Percentiles rank a stretch among this genome's conserved stretches.
Evolutionary conservation across 768 basidiomycete genomes (phyloP).

Genomic region (Pulveroboletus sp.): DNA sequence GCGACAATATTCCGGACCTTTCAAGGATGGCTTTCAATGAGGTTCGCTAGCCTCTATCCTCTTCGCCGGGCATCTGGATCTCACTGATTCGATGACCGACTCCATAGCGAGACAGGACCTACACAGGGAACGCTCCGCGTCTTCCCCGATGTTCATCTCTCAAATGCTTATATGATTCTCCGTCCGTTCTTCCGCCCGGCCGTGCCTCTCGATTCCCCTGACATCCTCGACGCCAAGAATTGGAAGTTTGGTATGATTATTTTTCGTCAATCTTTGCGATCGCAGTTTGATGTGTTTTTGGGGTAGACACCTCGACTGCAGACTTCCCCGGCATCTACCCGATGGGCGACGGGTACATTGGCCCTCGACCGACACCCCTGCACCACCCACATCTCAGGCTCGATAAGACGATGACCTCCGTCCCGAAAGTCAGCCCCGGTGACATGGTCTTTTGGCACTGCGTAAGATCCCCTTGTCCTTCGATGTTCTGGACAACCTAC

Average conservation of each 20-base stretch:
- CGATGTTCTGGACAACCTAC: background rate
- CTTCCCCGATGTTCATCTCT: slow-evolving; percentile 63
- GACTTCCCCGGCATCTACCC: too few relatives aligned
- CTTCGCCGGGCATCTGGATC: background rate
- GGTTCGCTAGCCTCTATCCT: slow-evolving; percentile 34
- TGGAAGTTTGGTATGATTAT: slow-evolving; percentile 47
- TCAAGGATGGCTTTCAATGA: slow-evolving; percentile 76
- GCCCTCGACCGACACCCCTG: too few relatives aligned
- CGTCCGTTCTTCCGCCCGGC: slow-evolving; percentile 70
- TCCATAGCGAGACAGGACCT: slow-evolving; percentile 56
- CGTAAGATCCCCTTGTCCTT: slow-evolving; percentile 25
- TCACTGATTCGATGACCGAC: background rate
- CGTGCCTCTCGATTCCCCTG: slow-evolving; percentile 37
- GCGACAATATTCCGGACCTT: slow-evolving; percentile 57
- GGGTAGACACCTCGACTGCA: too few relatives aligned
- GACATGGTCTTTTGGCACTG: slow-evolving; percentile 14
- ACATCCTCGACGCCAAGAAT: slow-evolving; percentile 46
- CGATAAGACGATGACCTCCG: too few relatives aligned
- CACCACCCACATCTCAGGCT: too few relatives aligned
- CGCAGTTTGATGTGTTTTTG: too few relatives aligned
- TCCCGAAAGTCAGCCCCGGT: too few relatives aligned
- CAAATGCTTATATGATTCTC: slow-evolving; percentile 69
- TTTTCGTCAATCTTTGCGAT: background rate
- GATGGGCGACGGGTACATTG: too few relatives aligned
- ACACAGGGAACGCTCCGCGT: slow-evolving; percentile 66